phyloP scores from a whole-genome alignment of 1,284 basidiomycete species.

The Trichosporon asahii region DNA sequence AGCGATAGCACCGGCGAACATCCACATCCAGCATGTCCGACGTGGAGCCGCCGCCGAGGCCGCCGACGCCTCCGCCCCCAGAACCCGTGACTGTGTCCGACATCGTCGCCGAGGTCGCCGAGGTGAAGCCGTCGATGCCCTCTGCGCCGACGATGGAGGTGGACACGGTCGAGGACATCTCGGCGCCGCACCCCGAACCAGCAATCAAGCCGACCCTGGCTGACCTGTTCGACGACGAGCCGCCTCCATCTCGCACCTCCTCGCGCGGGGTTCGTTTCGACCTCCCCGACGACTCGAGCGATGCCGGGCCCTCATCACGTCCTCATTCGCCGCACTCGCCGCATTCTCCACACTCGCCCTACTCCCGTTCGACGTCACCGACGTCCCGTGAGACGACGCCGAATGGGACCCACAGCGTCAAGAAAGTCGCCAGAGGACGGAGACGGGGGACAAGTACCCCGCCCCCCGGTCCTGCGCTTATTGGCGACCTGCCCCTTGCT shows the following conservation, averaged over 20 bases:
- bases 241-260: background rate
- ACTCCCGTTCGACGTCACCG: background rate
- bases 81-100: background rate
- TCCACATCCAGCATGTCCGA: background rate
- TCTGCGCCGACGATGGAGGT: background rate
- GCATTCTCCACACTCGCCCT: background rate
- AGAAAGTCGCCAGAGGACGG: background rate
- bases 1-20: too few relatives aligned
- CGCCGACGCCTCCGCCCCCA: background rate
- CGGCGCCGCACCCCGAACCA: background rate
- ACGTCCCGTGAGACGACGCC: background rate
- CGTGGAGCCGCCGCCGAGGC: background rate
- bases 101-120: background rate
- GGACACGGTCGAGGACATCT: background rate
- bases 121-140: too few relatives aligned
- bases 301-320: background rate
- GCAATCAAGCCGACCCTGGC: background rate
- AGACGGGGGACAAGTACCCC: background rate
- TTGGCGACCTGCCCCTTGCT: constrained; percentile 71
- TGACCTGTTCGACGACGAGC: constrained; percentile 4
- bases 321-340: background rate
- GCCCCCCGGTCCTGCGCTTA: constrained; percentile 54
- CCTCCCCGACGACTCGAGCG: background rate
- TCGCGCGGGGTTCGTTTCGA: background rate
- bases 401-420: background rate